phyloP scores from a whole-genome alignment of 2,329 filamentous ascomycete genomes.

The Trichoderma sp. region DNA sequence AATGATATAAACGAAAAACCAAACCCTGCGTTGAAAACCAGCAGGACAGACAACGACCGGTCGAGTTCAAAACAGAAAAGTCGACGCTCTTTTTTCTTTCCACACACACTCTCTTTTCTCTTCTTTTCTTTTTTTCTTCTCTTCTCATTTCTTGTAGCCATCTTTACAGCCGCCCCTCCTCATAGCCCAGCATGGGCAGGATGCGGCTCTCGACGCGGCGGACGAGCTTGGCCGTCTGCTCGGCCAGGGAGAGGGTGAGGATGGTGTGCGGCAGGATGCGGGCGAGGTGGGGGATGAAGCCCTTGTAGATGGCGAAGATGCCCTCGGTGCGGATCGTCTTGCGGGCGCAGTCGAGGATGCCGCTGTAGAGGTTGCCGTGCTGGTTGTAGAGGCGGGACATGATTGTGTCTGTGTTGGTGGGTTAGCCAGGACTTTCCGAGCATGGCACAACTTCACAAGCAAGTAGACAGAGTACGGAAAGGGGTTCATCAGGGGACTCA shows the following conservation, averaged over 20 bases:
- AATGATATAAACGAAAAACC: neutral
- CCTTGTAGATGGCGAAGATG: constrained; percentile 92
- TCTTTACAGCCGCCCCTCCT: constrained; percentile 24
- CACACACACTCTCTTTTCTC: too few relatives aligned
- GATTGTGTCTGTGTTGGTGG: constrained; percentile 70
- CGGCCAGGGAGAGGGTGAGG: constrained; percentile 86
- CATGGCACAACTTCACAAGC: too few relatives aligned
- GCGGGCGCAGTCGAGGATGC: constrained; percentile 86
- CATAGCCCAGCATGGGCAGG: constrained; percentile 47
- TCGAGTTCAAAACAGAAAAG: neutral
- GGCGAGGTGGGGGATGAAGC: constrained; percentile 91
- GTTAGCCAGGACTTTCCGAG: constrained; percentile 28
- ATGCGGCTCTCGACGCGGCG: constrained; percentile 70
- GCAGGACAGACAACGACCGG: constrained; percentile 8
- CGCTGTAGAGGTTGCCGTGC: constrained; percentile 92
- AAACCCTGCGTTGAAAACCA: neutral
- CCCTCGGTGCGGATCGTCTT: constrained; percentile 94
- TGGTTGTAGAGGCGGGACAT: constrained; percentile 99
- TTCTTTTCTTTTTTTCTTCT: too few relatives aligned
- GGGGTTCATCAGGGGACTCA: too few relatives aligned
- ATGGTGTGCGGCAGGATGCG: constrained; percentile 95
- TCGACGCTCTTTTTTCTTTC: too few relatives aligned
- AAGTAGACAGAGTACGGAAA: too few relatives aligned
- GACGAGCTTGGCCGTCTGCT: constrained; percentile 95
- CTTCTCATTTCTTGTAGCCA: too few relatives aligned